Evolutionary conservation across 768 basidiomycete species (phyloP).

Genomic region (Grammothele lineata): DNA sequence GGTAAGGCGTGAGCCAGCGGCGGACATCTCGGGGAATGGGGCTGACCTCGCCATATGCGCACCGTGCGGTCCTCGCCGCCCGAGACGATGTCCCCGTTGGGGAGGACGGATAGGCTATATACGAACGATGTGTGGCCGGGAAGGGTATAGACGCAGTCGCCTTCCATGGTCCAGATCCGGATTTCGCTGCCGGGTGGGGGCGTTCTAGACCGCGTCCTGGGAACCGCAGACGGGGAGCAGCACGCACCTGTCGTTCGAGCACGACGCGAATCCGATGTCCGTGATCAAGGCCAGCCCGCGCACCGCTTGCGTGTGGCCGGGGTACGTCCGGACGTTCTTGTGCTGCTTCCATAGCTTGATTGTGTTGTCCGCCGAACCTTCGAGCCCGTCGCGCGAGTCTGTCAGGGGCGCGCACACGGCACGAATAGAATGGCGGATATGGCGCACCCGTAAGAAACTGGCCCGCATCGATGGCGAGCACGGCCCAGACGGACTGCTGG

Average conservation of each 20-base stretch:
- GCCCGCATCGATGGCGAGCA: slow-evolving; percentile 72
- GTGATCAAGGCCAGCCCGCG: slow-evolving; percentile 77
- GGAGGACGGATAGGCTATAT: slow-evolving; percentile 81
- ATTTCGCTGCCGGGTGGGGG: slow-evolving; percentile 59
- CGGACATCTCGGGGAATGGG: background rate
- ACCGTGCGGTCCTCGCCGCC: slow-evolving; percentile 93
- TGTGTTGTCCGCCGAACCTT: slow-evolving; percentile 92
- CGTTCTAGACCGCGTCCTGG: slow-evolving; percentile 1
- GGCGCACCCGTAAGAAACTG: slow-evolving; percentile 75
- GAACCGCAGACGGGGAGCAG: background rate
- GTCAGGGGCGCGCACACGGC: background rate
- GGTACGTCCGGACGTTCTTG: slow-evolving; percentile 69
- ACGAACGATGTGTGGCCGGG: slow-evolving; percentile 97
- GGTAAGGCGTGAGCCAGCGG: background rate
- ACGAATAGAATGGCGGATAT: background rate
- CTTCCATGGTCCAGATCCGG: slow-evolving; percentile 85
- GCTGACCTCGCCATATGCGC: slow-evolving; percentile 82
- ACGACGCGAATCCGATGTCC: slow-evolving; percentile 91
- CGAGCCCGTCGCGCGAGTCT: background rate
- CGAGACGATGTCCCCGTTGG: slow-evolving; percentile 81
- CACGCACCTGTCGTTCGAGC: slow-evolving; percentile 85
- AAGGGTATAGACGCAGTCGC: slow-evolving; percentile 72
- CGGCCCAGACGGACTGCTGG: slow-evolving; percentile 92
- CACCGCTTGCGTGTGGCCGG: slow-evolving; percentile 89
- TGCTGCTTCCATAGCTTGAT: slow-evolving; percentile 86